Conservation (phyloP, 805 yeast genomes). For the Saccharomycopsis babjevae region DNA sequence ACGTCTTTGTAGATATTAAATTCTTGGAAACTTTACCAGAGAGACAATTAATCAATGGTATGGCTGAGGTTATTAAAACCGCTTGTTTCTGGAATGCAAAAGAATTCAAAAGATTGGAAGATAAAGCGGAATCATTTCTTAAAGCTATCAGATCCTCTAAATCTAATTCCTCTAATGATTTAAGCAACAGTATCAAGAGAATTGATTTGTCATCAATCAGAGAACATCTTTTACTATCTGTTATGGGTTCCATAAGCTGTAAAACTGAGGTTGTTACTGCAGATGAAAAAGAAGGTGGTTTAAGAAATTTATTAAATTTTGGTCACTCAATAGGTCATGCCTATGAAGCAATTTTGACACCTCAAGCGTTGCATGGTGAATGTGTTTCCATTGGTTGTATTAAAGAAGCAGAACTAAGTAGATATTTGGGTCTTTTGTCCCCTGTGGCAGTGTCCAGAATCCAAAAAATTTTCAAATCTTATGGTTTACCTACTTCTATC, state of each 20-base stretch:
- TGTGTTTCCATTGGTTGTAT: constrained; percentile 98
- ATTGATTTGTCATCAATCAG: constrained; percentile 62
- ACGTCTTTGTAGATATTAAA: constrained; percentile 77
- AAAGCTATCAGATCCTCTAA: constrained; percentile 40
- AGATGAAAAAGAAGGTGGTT: constrained; percentile 92
- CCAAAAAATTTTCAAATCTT: constrained; percentile 70
- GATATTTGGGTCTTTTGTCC: constrained; percentile 78
- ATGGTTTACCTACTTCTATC: constrained; percentile 74
- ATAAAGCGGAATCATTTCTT: constrained; percentile 59
- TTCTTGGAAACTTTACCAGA: constrained; percentile 83
- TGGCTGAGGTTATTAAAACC: constrained; percentile 96
- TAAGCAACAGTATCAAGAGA: constrained; percentile 27
- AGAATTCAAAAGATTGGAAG: constrained; percentile 80
- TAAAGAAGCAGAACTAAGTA: constrained; percentile 88
- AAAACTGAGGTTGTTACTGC: constrained; percentile 89
- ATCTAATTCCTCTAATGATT: constrained; percentile 24
- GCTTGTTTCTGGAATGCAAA: constrained; percentile 95
- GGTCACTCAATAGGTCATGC: constrained; percentile 99
- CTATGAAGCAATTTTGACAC: constrained; percentile 93
- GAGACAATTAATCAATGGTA: constrained; percentile 93
- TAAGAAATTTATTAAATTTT: constrained; percentile 84
- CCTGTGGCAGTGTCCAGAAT: constrained; percentile 93
- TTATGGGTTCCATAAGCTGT: constrained; percentile 75
- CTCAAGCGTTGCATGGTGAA: constrained; percentile 94
- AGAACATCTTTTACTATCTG: constrained; percentile 69